Conservation (phyloP, 2,329 filamentous ascomycete genomes). For the Clonostachys solani region DNA sequence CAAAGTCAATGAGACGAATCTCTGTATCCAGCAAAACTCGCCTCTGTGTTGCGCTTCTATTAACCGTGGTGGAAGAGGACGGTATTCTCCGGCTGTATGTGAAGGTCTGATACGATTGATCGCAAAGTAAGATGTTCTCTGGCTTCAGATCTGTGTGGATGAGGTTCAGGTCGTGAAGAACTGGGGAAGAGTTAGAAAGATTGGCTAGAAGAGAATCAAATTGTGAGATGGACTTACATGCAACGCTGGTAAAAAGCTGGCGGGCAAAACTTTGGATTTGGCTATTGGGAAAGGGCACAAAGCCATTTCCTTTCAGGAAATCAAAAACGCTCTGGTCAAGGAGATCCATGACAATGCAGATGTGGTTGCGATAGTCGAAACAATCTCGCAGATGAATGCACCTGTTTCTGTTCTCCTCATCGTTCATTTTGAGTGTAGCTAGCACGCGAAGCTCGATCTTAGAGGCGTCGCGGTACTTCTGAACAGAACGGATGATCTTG, state of each 20-base stretch:
- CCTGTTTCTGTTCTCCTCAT: slow-evolving; percentile 86
- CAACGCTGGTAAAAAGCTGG: slow-evolving; percentile 95
- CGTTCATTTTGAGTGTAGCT: slow-evolving; percentile 87
- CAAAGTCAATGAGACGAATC: slow-evolving; percentile 68
- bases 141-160: slow-evolving; percentile 84
- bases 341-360: slow-evolving; percentile 76
- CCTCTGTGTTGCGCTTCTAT: slow-evolving; percentile 58
- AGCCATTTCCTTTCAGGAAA: slow-evolving; percentile 91
- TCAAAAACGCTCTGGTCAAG: slow-evolving; percentile 97
- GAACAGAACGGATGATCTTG: slow-evolving; percentile 97
- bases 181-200: slow-evolving; percentile 32
- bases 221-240: slow-evolving; percentile 62
- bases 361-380: slow-evolving; percentile 96
- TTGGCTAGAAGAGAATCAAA: neutral
- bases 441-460: slow-evolving; percentile 91
- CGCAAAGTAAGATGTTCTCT: slow-evolving; percentile 65
- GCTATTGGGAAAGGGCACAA: slow-evolving; percentile 96
- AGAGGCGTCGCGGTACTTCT: slow-evolving; percentile 95
- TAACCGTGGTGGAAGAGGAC: slow-evolving; percentile 57
- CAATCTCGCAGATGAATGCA: slow-evolving; percentile 96
- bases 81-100: slow-evolving; percentile 68
- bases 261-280: slow-evolving; percentile 97
- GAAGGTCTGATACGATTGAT: slow-evolving; percentile 64
- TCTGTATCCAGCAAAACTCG: slow-evolving; percentile 64
- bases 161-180: slow-evolving; percentile 93